Percentiles rank a stretch among this genome's conserved stretches.
These are phyloP conservation scores for Penicillium robsamsonii DNA, from an alignment of 495 filamentous ascomycete species.

Conservation along the genomic window DNA sequence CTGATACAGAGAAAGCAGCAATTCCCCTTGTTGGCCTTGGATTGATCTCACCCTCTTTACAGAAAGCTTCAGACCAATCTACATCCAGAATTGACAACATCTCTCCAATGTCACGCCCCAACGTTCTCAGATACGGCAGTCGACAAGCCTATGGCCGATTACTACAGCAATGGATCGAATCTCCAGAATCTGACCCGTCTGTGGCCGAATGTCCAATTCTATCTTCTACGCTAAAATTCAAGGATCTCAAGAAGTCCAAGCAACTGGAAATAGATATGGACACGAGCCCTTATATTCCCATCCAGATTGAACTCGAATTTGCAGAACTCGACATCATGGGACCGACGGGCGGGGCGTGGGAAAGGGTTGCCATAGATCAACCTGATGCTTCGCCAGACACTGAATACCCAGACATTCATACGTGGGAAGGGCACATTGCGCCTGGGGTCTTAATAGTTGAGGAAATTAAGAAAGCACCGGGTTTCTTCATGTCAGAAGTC, in stretches of 20 bases:
- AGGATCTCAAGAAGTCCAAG: neutral
- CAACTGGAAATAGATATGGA: neutral
- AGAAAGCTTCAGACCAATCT: neutral
- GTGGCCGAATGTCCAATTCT: neutral
- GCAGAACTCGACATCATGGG: neutral
- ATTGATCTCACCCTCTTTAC: neutral
- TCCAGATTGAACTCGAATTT: neutral
- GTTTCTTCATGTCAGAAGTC: neutral
- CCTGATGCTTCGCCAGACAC: neutral
- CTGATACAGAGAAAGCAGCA: neutral
- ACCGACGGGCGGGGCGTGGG: neutral
- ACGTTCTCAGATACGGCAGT: neutral
- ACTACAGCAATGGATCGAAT: neutral
- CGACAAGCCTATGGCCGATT: neutral
- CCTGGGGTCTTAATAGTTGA: neutral
- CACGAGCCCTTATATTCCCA: neutral
- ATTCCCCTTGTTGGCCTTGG: neutral
- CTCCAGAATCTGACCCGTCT: neutral
- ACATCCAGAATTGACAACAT: neutral
- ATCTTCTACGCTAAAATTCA: neutral
- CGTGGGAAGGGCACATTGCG: neutral
- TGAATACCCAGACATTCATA: neutral
- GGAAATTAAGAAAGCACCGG: neutral
- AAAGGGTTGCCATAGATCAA: neutral
- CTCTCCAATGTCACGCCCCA: neutral